A percentile compares a stretch with the other conserved stretches of the same genome.
Evolutionary conservation across 495 filamentous ascomycete genomes (phyloP).

Genomic region (Aspergillus olivimuriae): DNA sequence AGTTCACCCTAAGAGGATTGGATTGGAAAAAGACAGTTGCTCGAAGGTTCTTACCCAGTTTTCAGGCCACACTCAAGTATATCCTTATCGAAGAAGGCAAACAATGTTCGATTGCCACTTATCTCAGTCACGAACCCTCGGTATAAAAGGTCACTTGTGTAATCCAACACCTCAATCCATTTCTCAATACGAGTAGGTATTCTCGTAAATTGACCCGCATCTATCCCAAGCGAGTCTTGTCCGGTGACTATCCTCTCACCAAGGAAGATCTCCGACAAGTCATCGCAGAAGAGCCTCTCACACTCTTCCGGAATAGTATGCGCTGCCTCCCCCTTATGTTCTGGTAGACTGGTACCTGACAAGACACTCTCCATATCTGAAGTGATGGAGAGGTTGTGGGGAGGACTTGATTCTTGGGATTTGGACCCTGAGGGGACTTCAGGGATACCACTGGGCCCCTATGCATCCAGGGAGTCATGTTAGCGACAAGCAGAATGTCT

Average conservation of each 20-base stretch:
- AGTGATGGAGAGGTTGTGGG: conserved; percentile 60
- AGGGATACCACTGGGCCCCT: conserved; percentile 96
- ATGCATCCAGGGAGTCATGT: conserved; percentile 5
- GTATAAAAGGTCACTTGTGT: conserved; percentile 73
- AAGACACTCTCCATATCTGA: conserved; percentile 53
- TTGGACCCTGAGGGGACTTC: conserved; percentile 83
- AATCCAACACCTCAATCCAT: conserved; percentile 86
- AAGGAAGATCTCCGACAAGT: conserved; percentile 84
- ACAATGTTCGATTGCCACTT: conserved; percentile 63
- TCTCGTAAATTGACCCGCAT: conserved; percentile 44
- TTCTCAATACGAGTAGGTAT: conserved; percentile 36
- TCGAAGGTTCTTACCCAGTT: no score
- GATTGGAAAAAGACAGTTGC: no score
- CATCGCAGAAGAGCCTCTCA: conserved; percentile 99
- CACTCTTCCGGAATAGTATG: conserved; percentile 96
- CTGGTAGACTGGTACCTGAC: conserved; percentile 29
- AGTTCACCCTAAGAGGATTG: no score
- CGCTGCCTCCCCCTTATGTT: conserved; percentile 79
- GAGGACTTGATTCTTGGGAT: conserved; percentile 74
- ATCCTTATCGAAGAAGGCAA: conserved; percentile 76
- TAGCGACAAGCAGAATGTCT: conserved; percentile 5
- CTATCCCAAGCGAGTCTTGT: conserved; percentile 73
- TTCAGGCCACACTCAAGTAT: conserved; percentile 72
- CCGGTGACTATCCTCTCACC: conserved; percentile 72
- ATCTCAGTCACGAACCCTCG: conserved; percentile 68